Evolutionary conservation across 192 early-diverging fungal genomes (phyloP).

Genomic region (Oehlia diaphana): DNA sequence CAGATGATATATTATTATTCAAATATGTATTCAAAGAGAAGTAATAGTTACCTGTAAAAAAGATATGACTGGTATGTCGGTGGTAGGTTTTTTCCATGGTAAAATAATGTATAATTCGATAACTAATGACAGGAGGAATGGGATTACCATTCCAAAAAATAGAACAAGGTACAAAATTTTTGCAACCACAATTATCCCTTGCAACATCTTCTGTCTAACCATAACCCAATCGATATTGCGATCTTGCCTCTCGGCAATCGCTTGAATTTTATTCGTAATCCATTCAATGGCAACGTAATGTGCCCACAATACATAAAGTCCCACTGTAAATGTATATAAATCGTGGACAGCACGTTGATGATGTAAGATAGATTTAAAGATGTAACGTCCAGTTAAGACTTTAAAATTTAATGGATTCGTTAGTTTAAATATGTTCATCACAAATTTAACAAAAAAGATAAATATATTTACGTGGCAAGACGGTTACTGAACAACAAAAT

Average conservation of each 20-base stretch:
- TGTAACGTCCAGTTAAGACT: conserved; percentile 61
- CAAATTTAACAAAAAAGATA: not conserved
- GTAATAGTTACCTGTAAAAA: conserved; percentile 41
- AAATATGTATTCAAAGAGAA: not conserved
- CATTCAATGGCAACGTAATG: conserved; percentile 37
- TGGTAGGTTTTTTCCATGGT: conserved; percentile 48
- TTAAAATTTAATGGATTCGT: not conserved
- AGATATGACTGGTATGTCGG: conserved; percentile 28
- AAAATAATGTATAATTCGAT: conserved; percentile 74
- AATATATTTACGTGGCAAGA: conserved; percentile 45
- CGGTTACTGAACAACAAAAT: conserved; percentile 49
- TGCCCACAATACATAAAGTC: conserved; percentile 55
- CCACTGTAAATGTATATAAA: conserved; percentile 71
- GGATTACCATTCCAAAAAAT: conserved; percentile 65
- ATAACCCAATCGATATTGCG: conserved; percentile 20
- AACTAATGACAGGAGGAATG: conserved; percentile 64
- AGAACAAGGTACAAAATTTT: conserved; percentile 56
- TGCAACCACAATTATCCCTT: conserved; percentile 23
- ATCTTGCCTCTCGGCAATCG: conserved; percentile 16
- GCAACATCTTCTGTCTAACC: conserved; percentile 22
- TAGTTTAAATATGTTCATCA: not conserved
- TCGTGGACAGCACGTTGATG: conserved; percentile 70
- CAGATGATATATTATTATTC: not conserved
- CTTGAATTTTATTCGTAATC: conserved; percentile 28
- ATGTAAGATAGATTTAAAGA: conserved; percentile 48